Conservation (phyloP, 257 asterid genomes). For the Thymus mandschuricus region DNA sequence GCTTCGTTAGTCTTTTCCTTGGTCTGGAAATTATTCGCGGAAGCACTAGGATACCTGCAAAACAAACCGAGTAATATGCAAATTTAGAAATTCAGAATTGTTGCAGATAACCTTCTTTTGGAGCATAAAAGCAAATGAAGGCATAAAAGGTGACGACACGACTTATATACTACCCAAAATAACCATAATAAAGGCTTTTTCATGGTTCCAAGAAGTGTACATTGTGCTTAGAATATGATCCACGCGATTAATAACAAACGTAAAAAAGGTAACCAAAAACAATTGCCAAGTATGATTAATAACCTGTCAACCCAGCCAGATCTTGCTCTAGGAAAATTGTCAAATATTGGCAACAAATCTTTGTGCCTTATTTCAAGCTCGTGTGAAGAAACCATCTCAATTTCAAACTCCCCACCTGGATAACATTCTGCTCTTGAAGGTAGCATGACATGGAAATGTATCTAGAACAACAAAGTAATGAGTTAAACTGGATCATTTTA, state of each 20-base stretch:
- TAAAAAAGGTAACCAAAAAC: slow-evolving; percentile 24
- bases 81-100: slow-evolving; percentile 16
- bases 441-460: slow-evolving; percentile 56
- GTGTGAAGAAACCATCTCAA: slow-evolving; percentile 57
- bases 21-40: slow-evolving; percentile 38
- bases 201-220: slow-evolving; percentile 1
- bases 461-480: slow-evolving; percentile 42
- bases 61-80: slow-evolving; percentile 30
- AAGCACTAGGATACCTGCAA: slow-evolving; percentile 42
- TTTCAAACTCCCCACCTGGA: slow-evolving; percentile 58
- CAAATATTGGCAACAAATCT: slow-evolving; percentile 59
- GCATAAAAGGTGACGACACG: neutral
- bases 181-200: slow-evolving; percentile 8
- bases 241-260: slow-evolving; percentile 15
- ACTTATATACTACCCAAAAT: slow-evolving; percentile 23
- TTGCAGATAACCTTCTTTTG: slow-evolving; percentile 12
- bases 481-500: slow-evolving; percentile 24
- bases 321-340: slow-evolving; percentile 54
- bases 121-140: slow-evolving; percentile 4
- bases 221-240: neutral
- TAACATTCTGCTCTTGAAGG: slow-evolving; percentile 43
- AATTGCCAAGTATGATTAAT: slow-evolving; percentile 24
- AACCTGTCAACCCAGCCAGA: slow-evolving; percentile 52
- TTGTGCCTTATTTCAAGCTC: slow-evolving; percentile 62
- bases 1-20: slow-evolving; percentile 53